Conservation (phyloP, 2,329 filamentous ascomycete species). For the Epichloe gansuensis region DNA sequence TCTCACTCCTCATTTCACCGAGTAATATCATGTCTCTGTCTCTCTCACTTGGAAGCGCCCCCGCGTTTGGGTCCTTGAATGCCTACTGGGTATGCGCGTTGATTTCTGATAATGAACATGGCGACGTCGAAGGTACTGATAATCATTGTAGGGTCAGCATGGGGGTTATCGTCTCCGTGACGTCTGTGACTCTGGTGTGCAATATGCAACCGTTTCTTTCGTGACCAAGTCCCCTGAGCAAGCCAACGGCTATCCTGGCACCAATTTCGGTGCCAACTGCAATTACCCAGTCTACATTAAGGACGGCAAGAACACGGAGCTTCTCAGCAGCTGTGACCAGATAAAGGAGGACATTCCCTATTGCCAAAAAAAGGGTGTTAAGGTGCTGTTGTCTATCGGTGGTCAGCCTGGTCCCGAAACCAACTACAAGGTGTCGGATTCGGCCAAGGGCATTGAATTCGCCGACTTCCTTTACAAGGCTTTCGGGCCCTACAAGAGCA, state of each 20-base stretch:
- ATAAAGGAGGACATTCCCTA: slow-evolving; percentile 27
- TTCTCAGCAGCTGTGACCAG: slow-evolving; percentile 22
- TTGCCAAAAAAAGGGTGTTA: slow-evolving; percentile 29
- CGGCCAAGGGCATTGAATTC: slow-evolving; percentile 21
- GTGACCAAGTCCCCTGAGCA: slow-evolving; percentile 26
- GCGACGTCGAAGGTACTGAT: not conserved
- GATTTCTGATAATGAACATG: not conserved
- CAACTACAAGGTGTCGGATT: slow-evolving; percentile 21
- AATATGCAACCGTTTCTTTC: slow-evolving; percentile 26
- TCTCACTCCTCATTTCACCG: not conserved
- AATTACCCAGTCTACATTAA: slow-evolving; percentile 14
- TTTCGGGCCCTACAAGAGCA: slow-evolving; percentile 23
- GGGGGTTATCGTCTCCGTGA: slow-evolving; percentile 18
- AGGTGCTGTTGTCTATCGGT: slow-evolving; percentile 30
- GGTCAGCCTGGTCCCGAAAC: slow-evolving; percentile 15
- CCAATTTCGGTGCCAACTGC: slow-evolving; percentile 29
- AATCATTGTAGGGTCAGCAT: slow-evolving; percentile 21
- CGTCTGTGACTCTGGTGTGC: slow-evolving; percentile 24
- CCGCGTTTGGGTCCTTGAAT: slow-evolving; percentile 4
- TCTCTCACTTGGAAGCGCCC: not conserved
- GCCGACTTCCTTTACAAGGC: slow-evolving; percentile 25
- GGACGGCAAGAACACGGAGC: slow-evolving; percentile 14
- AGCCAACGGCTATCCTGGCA: slow-evolving; percentile 21
- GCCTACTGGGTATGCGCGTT: not conserved
- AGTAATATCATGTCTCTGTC: slow-evolving; percentile 13